These are phyloP conservation scores for Pleurotus platypus DNA, from an alignment of 768 basidiomycete species.

Conservation along the genomic window DNA sequence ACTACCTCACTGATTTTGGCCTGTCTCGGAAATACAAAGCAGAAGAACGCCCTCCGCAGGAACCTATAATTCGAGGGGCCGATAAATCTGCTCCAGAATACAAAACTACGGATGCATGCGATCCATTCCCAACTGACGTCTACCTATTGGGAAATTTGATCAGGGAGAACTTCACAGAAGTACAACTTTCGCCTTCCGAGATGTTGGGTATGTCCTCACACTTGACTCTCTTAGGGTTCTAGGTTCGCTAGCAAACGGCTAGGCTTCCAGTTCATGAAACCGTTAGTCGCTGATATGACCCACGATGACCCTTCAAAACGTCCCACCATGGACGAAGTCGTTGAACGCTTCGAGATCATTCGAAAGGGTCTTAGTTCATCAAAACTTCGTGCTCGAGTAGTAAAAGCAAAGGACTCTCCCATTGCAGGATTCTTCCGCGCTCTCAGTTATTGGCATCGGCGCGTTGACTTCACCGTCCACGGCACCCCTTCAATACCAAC, in stretches of 20 bases:
- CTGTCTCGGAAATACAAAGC: conserved; percentile 25
- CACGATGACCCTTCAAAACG: conserved; percentile 25
- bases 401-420: neutral
- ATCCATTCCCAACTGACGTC: conserved; percentile 31
- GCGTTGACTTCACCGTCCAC: conserved; percentile 1
- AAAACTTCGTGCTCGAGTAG: conserved; percentile 25
- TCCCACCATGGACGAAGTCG: conserved; percentile 25
- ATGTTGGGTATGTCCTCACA: neutral
- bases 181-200: conserved; percentile 6
- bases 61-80: conserved; percentile 29
- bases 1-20: conserved; percentile 37
- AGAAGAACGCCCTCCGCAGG: conserved; percentile 18
- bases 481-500: conserved; percentile 3
- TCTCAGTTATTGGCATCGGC: conserved; percentile 3
- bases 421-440: neutral
- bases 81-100: conserved; percentile 41
- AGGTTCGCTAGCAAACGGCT: conserved; percentile 2
- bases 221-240: conserved; percentile 5
- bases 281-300: conserved; percentile 27
- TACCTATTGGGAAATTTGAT: conserved; percentile 31
- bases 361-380: conserved; percentile 15
- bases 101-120: conserved; percentile 15
- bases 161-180: conserved; percentile 20
- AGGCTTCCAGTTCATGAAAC: conserved; percentile 26
- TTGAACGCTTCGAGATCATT: conserved; percentile 21